Base-by-base conservation (phyloP, 2,329 filamentous ascomycete species). In the Fusarium tupiense region DNA sequence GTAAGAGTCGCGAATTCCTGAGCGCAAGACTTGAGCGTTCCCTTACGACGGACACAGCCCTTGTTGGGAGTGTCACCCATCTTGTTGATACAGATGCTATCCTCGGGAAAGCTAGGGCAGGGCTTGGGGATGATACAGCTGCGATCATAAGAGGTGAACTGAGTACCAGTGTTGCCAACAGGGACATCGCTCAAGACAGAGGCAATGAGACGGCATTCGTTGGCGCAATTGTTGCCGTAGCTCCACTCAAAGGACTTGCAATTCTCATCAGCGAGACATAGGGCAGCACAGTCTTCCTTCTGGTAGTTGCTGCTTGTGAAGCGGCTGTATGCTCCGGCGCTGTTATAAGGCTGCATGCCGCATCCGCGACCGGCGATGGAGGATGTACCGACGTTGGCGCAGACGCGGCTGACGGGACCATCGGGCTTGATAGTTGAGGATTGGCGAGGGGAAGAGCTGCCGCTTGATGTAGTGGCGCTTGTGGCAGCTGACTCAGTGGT, bases 21-120 rank as follows among this genome's bases (percentile, higher is more conserved):
- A 6, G 63, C 63, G 9, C 63, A 66, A 17, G 63, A 66, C 40
- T 66, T 66, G 29, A 66, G 63, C 5, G 58, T 54, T n/a, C 63
- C 63, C 22, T 26, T 63, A 0, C 63, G 58, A 6, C 40, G 58
- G 1, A 63, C 26, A 41, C 58, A 66, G 5, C 63, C 63, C 19
- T 29, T 46, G 26, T 66, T 66, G 2, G 63, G 63, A 10, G 63
- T 66, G 8, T 22, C 24, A 0, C 29, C 63, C 63, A 66, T 66
- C 10, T 64, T 66, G 35, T 66, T 66, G 40, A 66, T 66, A 7
- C 63, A 66, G 9, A 66, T 41, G 3, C 58, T 43, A 6, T 64
- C 63, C 1, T 29, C 59, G 0, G 63, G 63, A 9, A 38, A 66
- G 10, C 17, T 40, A 12, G 22, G n/a, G 4, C 63, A 66, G 22